Conservation (phyloP, 2,329 filamentous ascomycete species). For the Orbilia javanica region DNA sequence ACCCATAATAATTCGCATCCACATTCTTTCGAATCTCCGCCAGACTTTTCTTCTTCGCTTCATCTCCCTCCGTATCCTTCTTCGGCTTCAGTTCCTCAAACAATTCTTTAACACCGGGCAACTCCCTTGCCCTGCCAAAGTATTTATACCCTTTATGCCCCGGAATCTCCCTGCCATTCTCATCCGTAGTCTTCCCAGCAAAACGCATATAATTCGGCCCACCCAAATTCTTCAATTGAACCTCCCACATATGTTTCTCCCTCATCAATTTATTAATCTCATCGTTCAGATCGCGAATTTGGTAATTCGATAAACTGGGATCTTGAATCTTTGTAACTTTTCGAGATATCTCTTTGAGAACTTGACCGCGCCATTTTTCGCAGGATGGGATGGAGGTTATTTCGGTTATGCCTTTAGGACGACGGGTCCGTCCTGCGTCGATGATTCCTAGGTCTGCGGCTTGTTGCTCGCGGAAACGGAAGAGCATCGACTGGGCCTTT, state of each 20-base stretch:
- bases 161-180: slow-evolving; percentile 77
- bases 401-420: slow-evolving; percentile 90
- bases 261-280: slow-evolving; percentile 99
- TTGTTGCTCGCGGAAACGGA: slow-evolving; percentile 98
- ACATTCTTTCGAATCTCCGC: slow-evolving; percentile 74
- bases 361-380: slow-evolving; percentile 98
- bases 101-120: slow-evolving; percentile 95
- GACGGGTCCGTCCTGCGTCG: slow-evolving; percentile 85
- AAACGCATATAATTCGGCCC: slow-evolving; percentile 94
- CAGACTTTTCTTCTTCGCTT: slow-evolving; percentile 66
- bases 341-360: slow-evolving; percentile 95
- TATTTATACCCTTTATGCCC: slow-evolving; percentile 82
- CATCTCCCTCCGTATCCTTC: slow-evolving; percentile 67
- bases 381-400: slow-evolving; percentile 85
- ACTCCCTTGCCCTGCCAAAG: slow-evolving; percentile 87
- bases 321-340: slow-evolving; percentile 98
- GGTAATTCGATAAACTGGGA: slow-evolving; percentile 88
- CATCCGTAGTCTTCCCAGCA: slow-evolving; percentile 78
- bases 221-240: slow-evolving; percentile 94
- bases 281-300: slow-evolving; percentile 97
- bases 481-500: slow-evolving; percentile 99
- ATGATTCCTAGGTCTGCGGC: slow-evolving; percentile 96
- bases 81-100: slow-evolving; percentile 81
- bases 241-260: slow-evolving; percentile 99
- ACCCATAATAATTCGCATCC: slow-evolving; percentile 95